Evolutionary conservation across 768 basidiomycete species (phyloP), one percentile per base, ranked within the genome.

Genomic region (Boletus rubroflammeus): DNA sequence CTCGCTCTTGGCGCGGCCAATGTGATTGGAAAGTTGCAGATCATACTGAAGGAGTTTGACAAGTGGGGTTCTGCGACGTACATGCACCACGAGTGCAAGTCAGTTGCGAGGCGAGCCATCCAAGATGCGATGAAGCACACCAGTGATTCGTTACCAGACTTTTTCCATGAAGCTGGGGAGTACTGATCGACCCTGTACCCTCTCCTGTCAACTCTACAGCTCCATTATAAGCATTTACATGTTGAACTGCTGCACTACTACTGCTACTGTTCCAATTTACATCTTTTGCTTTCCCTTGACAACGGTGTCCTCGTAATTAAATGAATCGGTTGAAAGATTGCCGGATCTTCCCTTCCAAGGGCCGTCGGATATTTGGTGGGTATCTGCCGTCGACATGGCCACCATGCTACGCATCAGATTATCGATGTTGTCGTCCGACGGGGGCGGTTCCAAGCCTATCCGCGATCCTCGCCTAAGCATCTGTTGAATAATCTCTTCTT

Each of bases 71-170:
- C 78, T 54, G 83, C 82, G 54, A 82, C 84, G n/a, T 86, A 87
- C 64, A 88, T 89, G 88, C 85, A 88, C 61, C 83, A 81, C 53
- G 88, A 88, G 53, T 90, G 88, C 72, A 76, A 84, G 63, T 68
- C 73, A 62, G 67, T 73, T 21, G 88, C 86, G 23, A 78, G 78
- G 66, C 77, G 77, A 60, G 75, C 76, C 43, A 81, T 89, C 43
- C 66, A 69, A 23, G 84, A 83, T 41, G 70, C 77, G 50, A 74
- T 86, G 38, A 84, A 76, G 65, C 71, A 72, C 13, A 75, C 86
- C 13, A 83, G 82, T 58, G 81, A 85, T 23, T 76, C 74, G 2
- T 64, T 89, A 39, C 78, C 85, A 0, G 84, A 87, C 56, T 86
- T 80, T 65, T 89, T 89, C 62, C 59, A 64, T 56, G 62, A 76